Evolutionary conservation across 768 basidiomycete genomes (phyloP), one percentile per base, ranked within the genome.

Genomic region (Pholiota molesta): DNA sequence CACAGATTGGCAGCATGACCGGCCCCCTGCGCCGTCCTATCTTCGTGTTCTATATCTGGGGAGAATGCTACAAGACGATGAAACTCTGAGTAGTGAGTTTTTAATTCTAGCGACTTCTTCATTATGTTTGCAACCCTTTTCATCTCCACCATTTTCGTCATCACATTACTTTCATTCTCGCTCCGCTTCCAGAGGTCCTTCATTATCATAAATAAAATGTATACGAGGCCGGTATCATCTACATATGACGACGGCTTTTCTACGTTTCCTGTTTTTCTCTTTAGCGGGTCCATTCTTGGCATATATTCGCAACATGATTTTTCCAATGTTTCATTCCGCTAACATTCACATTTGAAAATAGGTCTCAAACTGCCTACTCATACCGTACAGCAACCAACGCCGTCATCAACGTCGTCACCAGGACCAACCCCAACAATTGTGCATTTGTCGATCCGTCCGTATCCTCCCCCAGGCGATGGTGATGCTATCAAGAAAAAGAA

Each of bases 11-110:
- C 86, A 88, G 72, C 88, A 88, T 66, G 90, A 90, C 60, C 85
- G 87, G 11, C 91, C 92, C 2, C 89, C 90, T 2, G 87, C 88
- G 16, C 92, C 92, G 0, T 87, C 88, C 5, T 90, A 88, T 77
- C 78, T 92, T 60, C 84, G 92, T 19, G 82, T 94, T 39, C 77
- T 93, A 1, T 88, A 93, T 72, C 76, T 92, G 5, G 92, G 92
- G 39, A 87, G 86, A 73, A 88, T 94, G 71, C 74, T 92, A n/a
- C 91, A 92, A 69, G 92, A 94, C 68, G 92, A 94, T 31, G 91
- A 93, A 58, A 90, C 88, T 2, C 78, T 94, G 16, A 72, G 79
- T 17, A 83, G 90, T 91, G 65, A 68, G 87, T 73, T 45, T 47
- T 47, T 9, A 53, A 51, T 56, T 29, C 57, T 57, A 62, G 33